Evolutionary conservation across 1,139 yeast genomes (phyloP).

Genomic region (Candida sp.): DNA sequence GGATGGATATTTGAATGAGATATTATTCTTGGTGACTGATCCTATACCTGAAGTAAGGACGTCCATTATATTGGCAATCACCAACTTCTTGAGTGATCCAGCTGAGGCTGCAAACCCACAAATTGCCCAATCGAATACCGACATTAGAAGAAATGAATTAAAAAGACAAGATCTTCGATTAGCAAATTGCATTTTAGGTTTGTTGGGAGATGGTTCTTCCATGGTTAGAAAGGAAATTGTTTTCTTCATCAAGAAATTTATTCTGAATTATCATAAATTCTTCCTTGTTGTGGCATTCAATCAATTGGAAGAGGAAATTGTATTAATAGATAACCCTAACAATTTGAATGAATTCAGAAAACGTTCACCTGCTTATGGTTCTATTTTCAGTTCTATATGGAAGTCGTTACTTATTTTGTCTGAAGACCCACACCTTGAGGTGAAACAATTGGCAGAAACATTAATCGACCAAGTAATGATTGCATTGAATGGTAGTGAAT

Average conservation of each 20-base stretch:
- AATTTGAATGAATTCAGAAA: constrained; percentile 57
- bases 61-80: constrained; percentile 72
- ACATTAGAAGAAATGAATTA: constrained; percentile 39
- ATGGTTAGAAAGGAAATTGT: constrained; percentile 85
- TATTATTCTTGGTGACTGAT: constrained; percentile 64
- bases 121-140: constrained; percentile 16
- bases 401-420: constrained; percentile 75
- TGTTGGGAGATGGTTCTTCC: constrained; percentile 83
- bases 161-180: constrained; percentile 52
- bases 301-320: constrained; percentile 79
- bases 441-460: constrained; percentile 67
- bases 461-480: constrained; percentile 74
- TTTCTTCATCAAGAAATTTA: constrained; percentile 72
- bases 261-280: constrained; percentile 65
- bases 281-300: constrained; percentile 87
- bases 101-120: constrained; percentile 8
- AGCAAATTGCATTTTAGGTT: constrained; percentile 44
- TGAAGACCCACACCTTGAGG: constrained; percentile 89
- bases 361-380: constrained; percentile 75
- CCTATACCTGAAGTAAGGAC: constrained; percentile 97
- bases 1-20: constrained; percentile 57
- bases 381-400: constrained; percentile 88
- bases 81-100: constrained; percentile 59
- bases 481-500: constrained; percentile 62
- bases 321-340: constrained; percentile 59